Base-by-base conservation (phyloP, 768 basidiomycete species). In the Podaxis rugospora region DNA sequence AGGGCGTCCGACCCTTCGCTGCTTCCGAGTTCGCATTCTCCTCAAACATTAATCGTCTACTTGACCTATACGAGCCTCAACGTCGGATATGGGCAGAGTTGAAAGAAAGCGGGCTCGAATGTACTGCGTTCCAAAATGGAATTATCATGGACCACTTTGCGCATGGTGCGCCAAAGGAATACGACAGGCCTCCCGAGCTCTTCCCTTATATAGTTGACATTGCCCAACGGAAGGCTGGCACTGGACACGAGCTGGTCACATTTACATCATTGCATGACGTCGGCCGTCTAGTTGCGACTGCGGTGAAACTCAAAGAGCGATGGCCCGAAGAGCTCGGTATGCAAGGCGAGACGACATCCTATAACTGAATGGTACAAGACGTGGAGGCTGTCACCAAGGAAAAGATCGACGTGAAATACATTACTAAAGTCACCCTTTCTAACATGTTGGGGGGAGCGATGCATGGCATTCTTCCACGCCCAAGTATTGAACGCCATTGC, bases 251-350 rank as follows among this genome's bases (percentile, higher is more conserved):
- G 16, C 25, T 4, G 18, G 18, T 59, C 10, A 32, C 57, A 9
- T 51, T 59, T 18, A 59, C 47, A 16, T 18, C 57, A 2, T 16
- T 25, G 9, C 18, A 35, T 13, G 57, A 59, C 18, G 18, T 59
- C 5, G 57, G 57, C 13, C 23, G 47, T 25, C 35, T 59, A 2
- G 57, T 59, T 28, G 57, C 57, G 2, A 49, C 27, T n/a, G 57
- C 57, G 5, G 47, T 59, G 7, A 39, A 47, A 7, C 35, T 59
- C 14, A 36, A 53, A 37, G 25, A 21, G 9, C 13, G 21, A 28
- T 59, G 57, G 57, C 57, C 57, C 6, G 47, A 59, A 16, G 57
- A 59, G n/a, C 28, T 59, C 9, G 49, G 57, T n/a, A 59, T 59
- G 57, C 16, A 14, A n/a, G 25, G 57, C 4, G 46, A 59, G n/a